These are phyloP conservation scores for Aspergillus phoenicis DNA, from an alignment of 2,329 filamentous ascomycete species.

Conservation along the genomic window DNA sequence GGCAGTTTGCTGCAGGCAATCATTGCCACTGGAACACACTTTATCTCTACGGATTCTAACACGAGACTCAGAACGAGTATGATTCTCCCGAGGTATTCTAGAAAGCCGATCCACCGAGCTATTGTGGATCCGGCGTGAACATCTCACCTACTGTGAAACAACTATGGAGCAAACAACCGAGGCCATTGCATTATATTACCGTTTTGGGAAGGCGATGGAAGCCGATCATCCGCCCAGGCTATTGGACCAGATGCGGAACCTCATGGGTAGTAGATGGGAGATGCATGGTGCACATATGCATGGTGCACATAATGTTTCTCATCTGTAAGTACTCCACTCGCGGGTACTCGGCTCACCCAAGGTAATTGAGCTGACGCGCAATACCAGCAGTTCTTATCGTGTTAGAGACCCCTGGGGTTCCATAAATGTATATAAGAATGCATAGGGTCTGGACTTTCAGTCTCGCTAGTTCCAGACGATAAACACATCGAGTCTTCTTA, in stretches of 20 bases:
- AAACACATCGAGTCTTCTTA: background rate
- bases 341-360: constrained; percentile 13
- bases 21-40: background rate
- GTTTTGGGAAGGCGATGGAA: background rate
- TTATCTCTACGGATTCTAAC: background rate
- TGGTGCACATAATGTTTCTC: background rate
- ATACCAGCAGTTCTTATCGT: background rate
- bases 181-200: background rate
- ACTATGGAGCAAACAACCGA: background rate
- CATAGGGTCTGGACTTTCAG: background rate
- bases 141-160: constrained; percentile 9
- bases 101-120: background rate
- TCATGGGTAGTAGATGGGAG: background rate
- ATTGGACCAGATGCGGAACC: background rate
- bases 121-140: background rate
- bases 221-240: background rate
- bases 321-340: constrained; percentile 2
- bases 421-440: background rate
- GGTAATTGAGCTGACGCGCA: background rate
- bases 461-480: too few species aligned
- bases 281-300: background rate
- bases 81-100: background rate
- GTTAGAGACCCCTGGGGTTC: background rate
- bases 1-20: background rate
- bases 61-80: background rate